Conservation (phyloP, 2,329 filamentous ascomycete genomes). For the Ceratocystiopsis minuta region DNA sequence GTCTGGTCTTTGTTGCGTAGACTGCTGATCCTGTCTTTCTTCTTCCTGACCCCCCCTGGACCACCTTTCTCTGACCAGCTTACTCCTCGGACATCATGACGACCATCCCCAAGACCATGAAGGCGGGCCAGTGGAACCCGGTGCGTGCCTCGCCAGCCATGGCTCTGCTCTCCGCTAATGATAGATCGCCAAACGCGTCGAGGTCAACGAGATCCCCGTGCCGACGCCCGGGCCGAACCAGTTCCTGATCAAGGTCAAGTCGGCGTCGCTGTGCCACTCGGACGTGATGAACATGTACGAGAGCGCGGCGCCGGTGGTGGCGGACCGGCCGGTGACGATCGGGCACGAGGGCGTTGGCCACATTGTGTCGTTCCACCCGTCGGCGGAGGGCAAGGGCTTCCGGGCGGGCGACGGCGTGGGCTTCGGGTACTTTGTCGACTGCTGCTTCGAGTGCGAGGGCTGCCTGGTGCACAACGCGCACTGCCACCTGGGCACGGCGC, state of each 20-base stretch:
- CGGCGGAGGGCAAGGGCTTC: conserved; percentile 20
- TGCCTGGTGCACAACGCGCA: conserved; percentile 25
- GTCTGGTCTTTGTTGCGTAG: too few species aligned
- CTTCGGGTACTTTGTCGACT: conserved; percentile 25
- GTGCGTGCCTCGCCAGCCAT: not conserved
- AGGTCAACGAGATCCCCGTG: conserved; percentile 22
- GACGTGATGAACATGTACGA: conserved; percentile 12
- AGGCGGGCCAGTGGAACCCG: conserved; percentile 9
- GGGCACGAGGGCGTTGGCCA: conserved; percentile 29
- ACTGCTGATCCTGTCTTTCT: too few species aligned
- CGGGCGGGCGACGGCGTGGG: conserved; percentile 25
- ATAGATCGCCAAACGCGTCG: not conserved
- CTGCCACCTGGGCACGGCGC: conserved; percentile 20
- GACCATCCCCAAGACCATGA: conserved; percentile 9
- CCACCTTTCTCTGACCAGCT: too few species aligned
- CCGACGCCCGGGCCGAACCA: conserved; percentile 23
- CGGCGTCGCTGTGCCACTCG: conserved; percentile 19
- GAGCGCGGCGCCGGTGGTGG: not conserved
- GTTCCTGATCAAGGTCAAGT: conserved; percentile 19
- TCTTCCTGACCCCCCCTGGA: too few species aligned
- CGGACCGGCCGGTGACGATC: conserved; percentile 12
- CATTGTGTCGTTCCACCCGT: conserved; percentile 20
- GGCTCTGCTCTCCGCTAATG: too few species aligned
- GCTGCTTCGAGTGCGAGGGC: conserved; percentile 27
- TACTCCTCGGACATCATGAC: conserved; percentile 1